Evolutionary conservation across 129 eudicot genomes (phyloP).

Genomic region (Solidago caesia): DNA sequence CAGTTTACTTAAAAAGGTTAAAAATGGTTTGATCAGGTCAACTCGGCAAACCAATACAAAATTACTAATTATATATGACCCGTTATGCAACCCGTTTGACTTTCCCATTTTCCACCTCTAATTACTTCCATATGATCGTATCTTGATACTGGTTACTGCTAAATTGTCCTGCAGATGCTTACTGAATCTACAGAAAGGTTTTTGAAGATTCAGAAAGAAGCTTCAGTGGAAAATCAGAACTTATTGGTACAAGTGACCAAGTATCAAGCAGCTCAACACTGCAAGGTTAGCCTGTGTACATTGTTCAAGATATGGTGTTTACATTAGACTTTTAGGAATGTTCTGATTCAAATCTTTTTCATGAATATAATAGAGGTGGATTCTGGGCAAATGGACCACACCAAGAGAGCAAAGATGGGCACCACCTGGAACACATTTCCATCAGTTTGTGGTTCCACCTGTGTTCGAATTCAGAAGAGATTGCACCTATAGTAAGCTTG

Average conservation of each 20-base stretch:
- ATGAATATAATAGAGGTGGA: slow-evolving; percentile 60
- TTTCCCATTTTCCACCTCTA: not conserved
- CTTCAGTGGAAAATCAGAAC: slow-evolving; percentile 46
- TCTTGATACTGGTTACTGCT: not conserved
- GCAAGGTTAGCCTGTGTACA: slow-evolving; percentile 51
- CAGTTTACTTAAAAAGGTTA: not conserved
- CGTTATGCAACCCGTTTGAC: not conserved
- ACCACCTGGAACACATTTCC: slow-evolving; percentile 83
- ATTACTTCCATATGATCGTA: not conserved
- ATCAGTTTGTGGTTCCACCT: slow-evolving; percentile 96
- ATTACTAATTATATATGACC: not conserved
- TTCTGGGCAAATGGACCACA: slow-evolving; percentile 82
- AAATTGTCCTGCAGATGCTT: slow-evolving; percentile 51
- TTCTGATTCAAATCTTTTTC: not conserved
- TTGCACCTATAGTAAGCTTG: slow-evolving; percentile 82
- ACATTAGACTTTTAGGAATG: not conserved
- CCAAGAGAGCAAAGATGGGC: slow-evolving; percentile 84
- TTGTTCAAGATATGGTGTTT: not conserved
- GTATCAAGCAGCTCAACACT: slow-evolving; percentile 64
- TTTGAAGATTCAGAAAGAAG: slow-evolving; percentile 61
- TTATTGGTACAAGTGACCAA: slow-evolving; percentile 75
- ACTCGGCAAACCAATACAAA: not conserved
- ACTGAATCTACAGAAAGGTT: slow-evolving; percentile 75
- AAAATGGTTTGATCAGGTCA: not conserved
- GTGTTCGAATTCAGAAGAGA: slow-evolving; percentile 68